Evolutionary conservation across 75 land plant genomes (phyloP), one percentile per base, ranked within the genome.

Genomic region (Cupressus sempervirens): DNA sequence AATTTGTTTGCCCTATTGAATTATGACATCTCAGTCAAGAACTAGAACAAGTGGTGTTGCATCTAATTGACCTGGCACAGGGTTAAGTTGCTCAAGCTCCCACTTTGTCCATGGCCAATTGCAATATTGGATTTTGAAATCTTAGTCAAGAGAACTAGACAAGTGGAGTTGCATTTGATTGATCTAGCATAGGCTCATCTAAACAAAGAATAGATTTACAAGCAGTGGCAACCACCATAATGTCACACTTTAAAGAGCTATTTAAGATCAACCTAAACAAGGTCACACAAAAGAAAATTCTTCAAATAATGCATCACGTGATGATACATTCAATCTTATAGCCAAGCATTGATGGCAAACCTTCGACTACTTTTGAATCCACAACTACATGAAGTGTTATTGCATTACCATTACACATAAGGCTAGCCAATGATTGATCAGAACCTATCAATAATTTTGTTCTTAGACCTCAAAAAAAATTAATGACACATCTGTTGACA

Each of bases 371-470:
- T 67, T 98, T 96, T 54, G 99, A 96, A 86, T 96, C 96, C 73
- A 95, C 93, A 75, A 97, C 91, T 1, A 95, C 90, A 68, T 94
- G 90, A 84, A 84, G 88, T 58, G 90, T 94, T 75, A 91, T 94
- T 65, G 89, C 93, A 76, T 84, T 94, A 76, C 94, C 95, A 89
- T 91, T 91, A 85, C 90, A 92, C 26, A 91, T 93, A 81, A 97
- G 95, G 89, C 99, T 96, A 70, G 96, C 93, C 76, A 97, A 87
- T 72, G 95, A 95, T 87, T 97, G 99, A 20, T 95, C 98, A 84
- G 99, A 91, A 97, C 72, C 92, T 89, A 74, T 92, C 92, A 32
- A 88, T 91, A 12, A 91, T 70, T 88, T 96, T 96, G 53, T 94
- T 43, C 45, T 43, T 95, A 54, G 94, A 96, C 84, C 85, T 93